phyloP scores from a whole-genome alignment of 306 rosid genomes.

The Vachellia collinsii region DNA sequence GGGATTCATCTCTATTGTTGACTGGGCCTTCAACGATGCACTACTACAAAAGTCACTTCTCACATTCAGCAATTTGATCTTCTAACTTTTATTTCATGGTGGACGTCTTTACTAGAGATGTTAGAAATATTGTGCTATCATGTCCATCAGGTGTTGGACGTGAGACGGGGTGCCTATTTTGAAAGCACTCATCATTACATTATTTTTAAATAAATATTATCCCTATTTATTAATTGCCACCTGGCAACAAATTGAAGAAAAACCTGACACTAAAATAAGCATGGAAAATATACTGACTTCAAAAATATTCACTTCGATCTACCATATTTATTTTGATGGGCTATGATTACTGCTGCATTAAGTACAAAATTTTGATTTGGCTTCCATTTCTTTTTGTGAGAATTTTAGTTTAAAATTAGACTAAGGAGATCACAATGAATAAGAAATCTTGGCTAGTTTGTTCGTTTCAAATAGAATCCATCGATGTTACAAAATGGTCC shows the following conservation, averaged over 20 bases:
- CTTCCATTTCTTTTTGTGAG: too few relatives aligned
- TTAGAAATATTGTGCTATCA: too few relatives aligned
- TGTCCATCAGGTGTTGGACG: too few relatives aligned
- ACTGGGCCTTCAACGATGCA: too few relatives aligned
- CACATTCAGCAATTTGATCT: too few relatives aligned
- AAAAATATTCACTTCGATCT: neutral
- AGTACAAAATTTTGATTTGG: neutral
- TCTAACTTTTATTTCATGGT: too few relatives aligned
- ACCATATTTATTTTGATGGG: neutral
- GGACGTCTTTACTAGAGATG: too few relatives aligned
- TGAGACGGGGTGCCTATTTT: too few relatives aligned
- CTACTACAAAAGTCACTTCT: too few relatives aligned
- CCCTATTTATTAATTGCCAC: slow-evolving; percentile 45
- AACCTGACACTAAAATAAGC: slow-evolving; percentile 1
- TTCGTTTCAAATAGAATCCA: neutral
- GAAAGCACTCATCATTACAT: too few relatives aligned
- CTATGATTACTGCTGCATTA: neutral
- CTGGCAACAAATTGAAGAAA: slow-evolving; percentile 13
- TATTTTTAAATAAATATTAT: too few relatives aligned
- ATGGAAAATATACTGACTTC: neutral
- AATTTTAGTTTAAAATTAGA: slow-evolving; percentile 10
- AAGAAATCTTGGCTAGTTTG: neutral
- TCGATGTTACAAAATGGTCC: neutral
- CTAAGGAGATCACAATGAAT: neutral
- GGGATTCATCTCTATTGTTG: too few relatives aligned